Conservation (phyloP, 225 moss, liverwort and hornwort genomes). For the Polytrichum commune region DNA sequence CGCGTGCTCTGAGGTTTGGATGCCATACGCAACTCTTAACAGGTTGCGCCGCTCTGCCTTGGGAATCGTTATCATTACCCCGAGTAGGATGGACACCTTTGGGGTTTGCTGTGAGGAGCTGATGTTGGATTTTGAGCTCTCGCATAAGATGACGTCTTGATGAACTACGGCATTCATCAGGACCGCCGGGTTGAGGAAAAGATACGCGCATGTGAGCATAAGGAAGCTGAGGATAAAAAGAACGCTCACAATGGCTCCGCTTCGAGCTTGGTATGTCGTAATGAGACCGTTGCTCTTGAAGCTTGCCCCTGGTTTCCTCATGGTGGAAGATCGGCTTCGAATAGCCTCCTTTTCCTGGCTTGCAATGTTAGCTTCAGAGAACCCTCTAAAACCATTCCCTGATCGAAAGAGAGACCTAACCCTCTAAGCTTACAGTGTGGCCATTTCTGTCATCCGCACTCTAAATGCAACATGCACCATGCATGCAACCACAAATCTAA, state of each 20-base stretch:
- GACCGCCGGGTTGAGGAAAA: background rate
- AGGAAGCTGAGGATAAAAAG: background rate
- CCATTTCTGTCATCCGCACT: too few species aligned
- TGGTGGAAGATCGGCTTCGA: background rate
- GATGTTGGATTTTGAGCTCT: background rate
- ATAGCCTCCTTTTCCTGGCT: background rate
- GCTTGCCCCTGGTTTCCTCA: background rate
- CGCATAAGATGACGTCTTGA: background rate
- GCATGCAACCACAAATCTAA: too few species aligned
- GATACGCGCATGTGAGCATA: background rate
- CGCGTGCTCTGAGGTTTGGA: conserved; percentile 44
- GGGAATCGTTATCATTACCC: conserved; percentile 52
- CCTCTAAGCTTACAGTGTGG: too few species aligned
- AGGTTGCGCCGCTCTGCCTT: conserved; percentile 64
- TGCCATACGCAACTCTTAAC: conserved; percentile 61
- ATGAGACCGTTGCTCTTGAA: background rate
- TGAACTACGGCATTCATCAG: background rate
- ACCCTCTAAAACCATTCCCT: background rate
- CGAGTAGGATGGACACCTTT: conserved; percentile 54
- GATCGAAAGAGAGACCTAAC: too few species aligned
- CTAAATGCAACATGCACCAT: too few species aligned
- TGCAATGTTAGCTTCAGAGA: background rate
- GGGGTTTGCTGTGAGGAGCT: background rate
- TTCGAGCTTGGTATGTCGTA: background rate
- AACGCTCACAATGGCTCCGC: background rate